Base-by-base conservation (phyloP, 495 filamentous ascomycete genomes). In the Penicillium chermesinum region DNA sequence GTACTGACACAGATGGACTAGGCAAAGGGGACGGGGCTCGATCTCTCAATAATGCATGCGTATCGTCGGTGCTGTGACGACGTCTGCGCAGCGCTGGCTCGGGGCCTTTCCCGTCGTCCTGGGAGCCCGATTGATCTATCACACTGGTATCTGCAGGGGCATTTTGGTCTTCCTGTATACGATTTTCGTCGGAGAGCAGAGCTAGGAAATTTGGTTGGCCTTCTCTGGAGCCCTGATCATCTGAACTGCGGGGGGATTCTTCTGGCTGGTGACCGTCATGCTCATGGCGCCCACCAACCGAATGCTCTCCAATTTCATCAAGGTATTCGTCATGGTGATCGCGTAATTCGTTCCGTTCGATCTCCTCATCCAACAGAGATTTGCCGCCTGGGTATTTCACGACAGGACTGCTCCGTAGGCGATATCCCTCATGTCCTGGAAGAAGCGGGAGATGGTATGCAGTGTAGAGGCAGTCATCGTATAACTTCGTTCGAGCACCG, bases 401-500 rank as follows among this genome's bases (percentile, higher is more conserved):
- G 25, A 91, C 82, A 2, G 94, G 93, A 56, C 89, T 90, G 59
- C 91, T 96, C 51, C 88, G 76, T 36, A 97, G 65, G 40, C 93
- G 75, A 59, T 88, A 96, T 5, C 94, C 93, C 27, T 93, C 88
- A 36, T 72, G 75, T 0, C 93, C 94, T 6, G 86, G 84, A 41
- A 97, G 70, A 40, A 99, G 64, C 7, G 93, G 93, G 19, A 95
- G 71, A 69, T 97, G 91, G 65, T 97, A 99, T 22, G 91, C 93
- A 4, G 83, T 86, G 58, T 99, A 99, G 15, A 99, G 75, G 60
- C 94, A 97, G 61, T 99, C 94, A 65, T 97, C 94, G 65, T 99
- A 99, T n/a, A 97, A 76, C 65, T 99, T 99, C 34, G 91, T 95
- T 69, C 87, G 81, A 0, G 89, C 94, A n/a, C 85, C 84, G 76